Conservation (phyloP, 1,284 basidiomycete species). For the Volvariella surrecta region DNA sequence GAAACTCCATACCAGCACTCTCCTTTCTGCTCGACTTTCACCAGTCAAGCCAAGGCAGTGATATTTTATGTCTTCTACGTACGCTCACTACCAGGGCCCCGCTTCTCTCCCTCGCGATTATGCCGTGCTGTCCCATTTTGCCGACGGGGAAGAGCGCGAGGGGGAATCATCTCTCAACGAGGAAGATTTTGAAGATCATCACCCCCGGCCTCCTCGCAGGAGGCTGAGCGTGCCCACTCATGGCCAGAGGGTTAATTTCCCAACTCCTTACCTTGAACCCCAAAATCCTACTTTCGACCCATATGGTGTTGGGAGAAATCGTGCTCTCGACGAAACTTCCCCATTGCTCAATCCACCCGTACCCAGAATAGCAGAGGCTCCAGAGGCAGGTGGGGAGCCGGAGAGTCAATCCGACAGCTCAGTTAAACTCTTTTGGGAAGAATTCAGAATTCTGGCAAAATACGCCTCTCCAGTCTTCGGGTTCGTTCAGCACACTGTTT, state of each 20-base stretch:
- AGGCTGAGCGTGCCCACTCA: slow-evolving; percentile 6
- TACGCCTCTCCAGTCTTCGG: slow-evolving; percentile 65
- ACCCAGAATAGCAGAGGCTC: slow-evolving; percentile 35
- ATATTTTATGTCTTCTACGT: slow-evolving; percentile 28
- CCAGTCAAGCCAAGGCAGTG: neutral
- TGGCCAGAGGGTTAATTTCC: slow-evolving; percentile 16
- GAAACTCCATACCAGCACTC: neutral
- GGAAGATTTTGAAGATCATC: neutral
- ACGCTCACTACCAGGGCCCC: slow-evolving; percentile 42
- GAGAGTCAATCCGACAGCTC: slow-evolving; percentile 8
- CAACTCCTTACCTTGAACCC: slow-evolving; percentile 16
- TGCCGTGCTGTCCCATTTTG: slow-evolving; percentile 45
- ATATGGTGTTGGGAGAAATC: slow-evolving; percentile 11
- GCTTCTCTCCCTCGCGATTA: slow-evolving; percentile 59
- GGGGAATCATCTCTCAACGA: slow-evolving; percentile 5
- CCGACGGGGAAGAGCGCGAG: slow-evolving; percentile 18
- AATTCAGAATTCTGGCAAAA: slow-evolving; percentile 47
- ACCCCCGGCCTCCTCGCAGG: neutral
- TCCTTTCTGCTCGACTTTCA: neutral
- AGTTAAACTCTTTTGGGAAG: slow-evolving; percentile 42
- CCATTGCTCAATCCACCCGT: slow-evolving; percentile 41
- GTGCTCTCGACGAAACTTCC: slow-evolving; percentile 30
- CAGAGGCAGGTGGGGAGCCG: slow-evolving; percentile 14
- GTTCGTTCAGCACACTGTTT: slow-evolving; percentile 28
- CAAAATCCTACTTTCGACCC: slow-evolving; percentile 19